A percentile compares a stretch with the other conserved stretches of the same genome.
Conservation (phyloP, 208 protist species). For the Giardia duodenalis region DNA sequence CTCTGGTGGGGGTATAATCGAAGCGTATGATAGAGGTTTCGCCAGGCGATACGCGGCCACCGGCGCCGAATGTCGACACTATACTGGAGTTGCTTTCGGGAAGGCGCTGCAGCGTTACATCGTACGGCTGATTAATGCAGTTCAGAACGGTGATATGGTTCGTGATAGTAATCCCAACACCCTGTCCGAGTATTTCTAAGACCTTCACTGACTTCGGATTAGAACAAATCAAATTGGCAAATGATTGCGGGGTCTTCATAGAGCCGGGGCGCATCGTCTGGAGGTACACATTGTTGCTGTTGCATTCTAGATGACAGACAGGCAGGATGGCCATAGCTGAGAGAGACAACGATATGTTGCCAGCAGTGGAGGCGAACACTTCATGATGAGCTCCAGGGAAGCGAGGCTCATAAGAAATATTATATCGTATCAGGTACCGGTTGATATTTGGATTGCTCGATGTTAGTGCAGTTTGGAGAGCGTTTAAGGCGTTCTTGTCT, state of each 20-base stretch:
- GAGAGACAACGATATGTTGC: not conserved
- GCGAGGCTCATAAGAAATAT: conserved; percentile 4
- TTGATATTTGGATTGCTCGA: not conserved
- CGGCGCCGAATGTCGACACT: not conserved
- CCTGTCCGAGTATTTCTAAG: not conserved
- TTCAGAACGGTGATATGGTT: not conserved
- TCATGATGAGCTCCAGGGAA: conserved; percentile 7
- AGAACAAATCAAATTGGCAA: not conserved
- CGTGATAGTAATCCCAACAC: not conserved
- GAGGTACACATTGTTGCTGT: conserved; percentile 7
- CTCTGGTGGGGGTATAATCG: not conserved
- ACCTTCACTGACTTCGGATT: conserved; percentile 24
- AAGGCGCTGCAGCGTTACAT: not conserved
- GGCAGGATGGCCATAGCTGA: not conserved
- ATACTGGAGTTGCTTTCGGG: conserved; percentile 1
- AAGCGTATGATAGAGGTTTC: not conserved
- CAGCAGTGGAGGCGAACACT: not conserved
- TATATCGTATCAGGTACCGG: not conserved
- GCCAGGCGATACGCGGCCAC: not conserved
- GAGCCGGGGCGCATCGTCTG: not conserved
- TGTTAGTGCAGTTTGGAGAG: not conserved
- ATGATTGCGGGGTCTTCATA: not conserved
- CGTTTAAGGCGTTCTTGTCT: not conserved
- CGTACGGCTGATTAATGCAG: conserved; percentile 15
- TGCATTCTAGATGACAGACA: conserved; percentile 23